Evolutionary conservation across 2,329 filamentous ascomycete species (phyloP).

Genomic region (Helotiales sp.): DNA sequence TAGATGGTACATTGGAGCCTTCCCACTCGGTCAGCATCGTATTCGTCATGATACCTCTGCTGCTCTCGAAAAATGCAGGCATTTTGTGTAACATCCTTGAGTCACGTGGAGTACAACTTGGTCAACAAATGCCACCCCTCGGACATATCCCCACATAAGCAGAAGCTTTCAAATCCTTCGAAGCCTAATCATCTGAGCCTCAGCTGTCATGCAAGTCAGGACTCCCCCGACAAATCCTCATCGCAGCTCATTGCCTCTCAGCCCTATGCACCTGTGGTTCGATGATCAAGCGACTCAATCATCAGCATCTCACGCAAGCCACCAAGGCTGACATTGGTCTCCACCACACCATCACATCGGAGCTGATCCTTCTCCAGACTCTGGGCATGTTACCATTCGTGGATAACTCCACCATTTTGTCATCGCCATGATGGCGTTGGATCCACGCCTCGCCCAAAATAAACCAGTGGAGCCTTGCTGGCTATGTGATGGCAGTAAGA

Average conservation of each 20-base stretch:
- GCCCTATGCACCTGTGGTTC: neutral
- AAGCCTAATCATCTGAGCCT: constrained; percentile 1
- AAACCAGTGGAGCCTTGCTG: constrained; percentile 10
- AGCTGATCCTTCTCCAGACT: constrained; percentile 6
- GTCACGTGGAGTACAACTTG: neutral
- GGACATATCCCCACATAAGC: neutral
- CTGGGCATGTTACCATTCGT: neutral
- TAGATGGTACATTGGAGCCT: neutral
- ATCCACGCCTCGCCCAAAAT: constrained; percentile 11
- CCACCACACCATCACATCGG: constrained; percentile 7
- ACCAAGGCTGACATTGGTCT: constrained; percentile 15
- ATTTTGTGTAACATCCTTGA: neutral
- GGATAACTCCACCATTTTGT: neutral
- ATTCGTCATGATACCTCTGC: neutral
- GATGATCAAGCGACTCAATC: constrained; percentile 3
- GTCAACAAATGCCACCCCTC: neutral
- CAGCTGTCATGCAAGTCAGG: neutral
- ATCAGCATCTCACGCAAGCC: constrained; percentile 8
- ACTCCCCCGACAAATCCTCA: neutral
- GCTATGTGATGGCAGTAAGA: constrained; percentile 2
- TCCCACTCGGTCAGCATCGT: neutral
- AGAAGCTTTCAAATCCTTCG: neutral
- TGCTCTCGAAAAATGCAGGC: neutral
- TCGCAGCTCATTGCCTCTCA: neutral
- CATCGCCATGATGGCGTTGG: constrained; percentile 7